Evolutionary conservation across 495 filamentous ascomycete species (phyloP).

Genomic region (Xylaria nigripes): DNA sequence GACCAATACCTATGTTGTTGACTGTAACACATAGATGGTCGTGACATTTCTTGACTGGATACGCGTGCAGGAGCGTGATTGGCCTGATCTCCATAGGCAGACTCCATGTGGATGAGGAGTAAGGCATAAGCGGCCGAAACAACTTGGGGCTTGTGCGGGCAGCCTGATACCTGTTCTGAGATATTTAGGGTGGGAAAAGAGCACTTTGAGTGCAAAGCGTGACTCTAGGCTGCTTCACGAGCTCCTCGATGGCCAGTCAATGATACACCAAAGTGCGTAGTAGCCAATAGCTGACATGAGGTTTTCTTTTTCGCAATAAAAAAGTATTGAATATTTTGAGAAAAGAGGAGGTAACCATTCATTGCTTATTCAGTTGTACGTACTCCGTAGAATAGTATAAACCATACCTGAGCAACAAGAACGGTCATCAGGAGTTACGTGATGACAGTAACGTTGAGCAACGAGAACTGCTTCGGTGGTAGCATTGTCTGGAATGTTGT

Average conservation of each 20-base stretch:
- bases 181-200: not conserved
- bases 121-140: not conserved
- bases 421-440: no score
- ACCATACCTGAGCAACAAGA: no score
- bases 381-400: no score
- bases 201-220: not conserved
- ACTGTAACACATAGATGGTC: not conserved
- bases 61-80: conserved; percentile 9
- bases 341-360: not conserved
- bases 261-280: conserved; percentile 1
- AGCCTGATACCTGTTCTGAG: not conserved
- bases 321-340: not conserved
- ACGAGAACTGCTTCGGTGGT: no score
- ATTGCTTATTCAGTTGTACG: not conserved
- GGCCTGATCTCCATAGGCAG: not conserved
- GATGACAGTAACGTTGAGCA: no score
- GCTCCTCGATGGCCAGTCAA: conserved; percentile 1
- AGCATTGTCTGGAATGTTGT: no score
- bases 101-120: not conserved
- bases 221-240: not conserved
- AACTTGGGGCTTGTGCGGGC: not conserved
- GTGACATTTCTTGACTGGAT: conserved; percentile 7
- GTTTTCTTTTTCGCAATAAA: not conserved
- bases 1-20: not conserved
- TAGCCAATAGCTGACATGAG: conserved; percentile 5